Percentiles rank a stretch among this genome's conserved stretches.
These are phyloP conservation scores for Salix viminalis DNA, from an alignment of 345 rosid species.

Conservation along the genomic window DNA sequence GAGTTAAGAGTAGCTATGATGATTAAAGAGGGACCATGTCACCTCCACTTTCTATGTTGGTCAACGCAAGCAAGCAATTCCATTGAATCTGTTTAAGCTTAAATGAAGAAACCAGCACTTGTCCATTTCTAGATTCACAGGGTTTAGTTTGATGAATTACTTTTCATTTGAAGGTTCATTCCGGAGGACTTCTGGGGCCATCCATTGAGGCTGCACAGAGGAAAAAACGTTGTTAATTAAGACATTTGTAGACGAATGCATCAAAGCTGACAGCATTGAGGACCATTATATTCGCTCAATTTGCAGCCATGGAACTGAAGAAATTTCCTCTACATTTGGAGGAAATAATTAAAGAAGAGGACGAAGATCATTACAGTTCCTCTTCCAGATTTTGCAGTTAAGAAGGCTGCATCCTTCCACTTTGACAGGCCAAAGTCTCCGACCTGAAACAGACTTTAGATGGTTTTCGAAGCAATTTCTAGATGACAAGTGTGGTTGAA, in stretches of 20 bases:
- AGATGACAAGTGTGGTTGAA: background rate
- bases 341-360: background rate
- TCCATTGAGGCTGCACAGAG: constrained; percentile 83
- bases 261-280: background rate
- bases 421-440: constrained; percentile 90
- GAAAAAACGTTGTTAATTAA: background rate
- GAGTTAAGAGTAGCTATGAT: background rate
- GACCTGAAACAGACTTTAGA: constrained; percentile 42
- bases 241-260: background rate
- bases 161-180: constrained; percentile 87
- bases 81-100: background rate
- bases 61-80: background rate
- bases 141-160: constrained; percentile 31
- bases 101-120: background rate
- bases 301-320: background rate
- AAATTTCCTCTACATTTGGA: background rate
- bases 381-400: constrained; percentile 69
- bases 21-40: background rate
- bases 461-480: background rate
- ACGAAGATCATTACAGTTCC: constrained; percentile 58
- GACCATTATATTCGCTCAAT: background rate
- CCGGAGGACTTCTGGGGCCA: constrained; percentile 94
- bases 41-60: background rate
- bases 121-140: background rate
- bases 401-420: constrained; percentile 74